These are phyloP conservation scores for Pelagophyceae sp. DNA, from an alignment of 352 stramenopile species.

Conservation along the genomic window DNA sequence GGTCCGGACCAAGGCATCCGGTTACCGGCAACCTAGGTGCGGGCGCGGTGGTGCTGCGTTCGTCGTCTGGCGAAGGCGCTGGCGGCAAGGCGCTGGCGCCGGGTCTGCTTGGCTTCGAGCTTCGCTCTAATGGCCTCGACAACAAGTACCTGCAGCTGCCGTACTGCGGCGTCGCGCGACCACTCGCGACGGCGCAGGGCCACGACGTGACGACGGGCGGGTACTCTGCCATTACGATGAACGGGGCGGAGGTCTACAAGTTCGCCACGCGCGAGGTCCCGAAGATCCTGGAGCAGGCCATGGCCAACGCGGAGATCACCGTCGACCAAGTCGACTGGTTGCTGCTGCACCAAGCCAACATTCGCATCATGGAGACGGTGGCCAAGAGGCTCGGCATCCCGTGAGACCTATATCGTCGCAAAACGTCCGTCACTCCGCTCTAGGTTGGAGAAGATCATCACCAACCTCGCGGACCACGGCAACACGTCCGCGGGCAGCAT, in stretches of 20 bases:
- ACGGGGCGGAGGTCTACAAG: conserved; percentile 68
- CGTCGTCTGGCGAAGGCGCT: background rate
- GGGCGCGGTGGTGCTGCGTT: conserved; percentile 55
- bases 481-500: conserved; percentile 71
- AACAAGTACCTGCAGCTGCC: conserved; percentile 57
- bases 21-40: too few species aligned
- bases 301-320: conserved; percentile 55
- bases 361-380: conserved; percentile 72
- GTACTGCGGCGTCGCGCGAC: conserved; percentile 46
- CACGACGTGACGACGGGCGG: conserved; percentile 34
- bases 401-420: too few species aligned
- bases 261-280: conserved; percentile 68
- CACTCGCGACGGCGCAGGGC: conserved; percentile 31
- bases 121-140: conserved; percentile 62
- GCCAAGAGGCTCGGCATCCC: conserved; percentile 58
- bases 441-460: conserved; percentile 72
- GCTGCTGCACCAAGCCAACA: conserved; percentile 67
- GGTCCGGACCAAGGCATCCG: too few species aligned
- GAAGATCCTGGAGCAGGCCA: conserved; percentile 56
- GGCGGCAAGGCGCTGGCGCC: background rate
- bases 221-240: conserved; percentile 63
- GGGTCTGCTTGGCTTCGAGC: conserved; percentile 55
- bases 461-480: conserved; percentile 65
- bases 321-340: conserved; percentile 66
- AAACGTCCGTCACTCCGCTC: too few species aligned